These are phyloP conservation scores for Aspergillus brasiliensis DNA, from an alignment of 2,329 filamentous ascomycete species.

Conservation along the genomic window DNA sequence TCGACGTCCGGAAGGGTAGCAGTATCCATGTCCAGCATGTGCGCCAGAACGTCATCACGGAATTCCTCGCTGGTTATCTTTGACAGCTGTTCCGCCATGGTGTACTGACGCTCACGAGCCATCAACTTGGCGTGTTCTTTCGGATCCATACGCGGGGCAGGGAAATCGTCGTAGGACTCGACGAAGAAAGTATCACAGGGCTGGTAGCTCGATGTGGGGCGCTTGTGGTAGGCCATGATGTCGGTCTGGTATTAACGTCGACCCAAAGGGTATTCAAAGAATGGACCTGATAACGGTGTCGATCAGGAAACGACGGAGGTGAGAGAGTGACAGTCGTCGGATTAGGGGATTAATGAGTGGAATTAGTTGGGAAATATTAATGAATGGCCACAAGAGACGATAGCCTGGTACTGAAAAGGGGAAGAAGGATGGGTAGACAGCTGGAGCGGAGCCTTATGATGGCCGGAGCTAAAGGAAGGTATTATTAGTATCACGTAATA, in stretches of 20 bases:
- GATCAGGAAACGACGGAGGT: slow-evolving; percentile 45
- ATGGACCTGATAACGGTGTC: slow-evolving; percentile 44
- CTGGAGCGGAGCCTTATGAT: slow-evolving; percentile 31
- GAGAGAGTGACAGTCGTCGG: slow-evolving; percentile 55
- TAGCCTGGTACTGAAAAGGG: slow-evolving; percentile 41
- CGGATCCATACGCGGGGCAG: slow-evolving; percentile 60
- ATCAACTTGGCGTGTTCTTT: slow-evolving; percentile 77
- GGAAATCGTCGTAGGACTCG: slow-evolving; percentile 59
- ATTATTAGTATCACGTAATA: slow-evolving; percentile 33
- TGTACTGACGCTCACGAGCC: slow-evolving; percentile 80
- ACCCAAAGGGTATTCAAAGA: slow-evolving; percentile 35
- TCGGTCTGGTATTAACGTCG: slow-evolving; percentile 26
- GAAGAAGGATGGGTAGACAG: slow-evolving; percentile 29
- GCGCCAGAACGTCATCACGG: slow-evolving; percentile 87
- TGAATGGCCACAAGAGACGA: slow-evolving; percentile 46
- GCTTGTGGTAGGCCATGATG: slow-evolving; percentile 60
- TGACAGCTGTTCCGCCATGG: slow-evolving; percentile 86
- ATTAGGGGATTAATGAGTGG: slow-evolving; percentile 56
- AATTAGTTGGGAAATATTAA: slow-evolving; percentile 59
- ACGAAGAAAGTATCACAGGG: slow-evolving; percentile 71
- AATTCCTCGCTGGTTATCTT: slow-evolving; percentile 85
- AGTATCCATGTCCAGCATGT: slow-evolving; percentile 94
- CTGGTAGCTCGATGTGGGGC: slow-evolving; percentile 57
- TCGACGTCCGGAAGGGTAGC: slow-evolving; percentile 94
- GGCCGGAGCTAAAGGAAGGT: slow-evolving; percentile 36